Evolutionary conservation across 768 basidiomycete genomes (phyloP).

Genomic region (Leccinum variicolor): DNA sequence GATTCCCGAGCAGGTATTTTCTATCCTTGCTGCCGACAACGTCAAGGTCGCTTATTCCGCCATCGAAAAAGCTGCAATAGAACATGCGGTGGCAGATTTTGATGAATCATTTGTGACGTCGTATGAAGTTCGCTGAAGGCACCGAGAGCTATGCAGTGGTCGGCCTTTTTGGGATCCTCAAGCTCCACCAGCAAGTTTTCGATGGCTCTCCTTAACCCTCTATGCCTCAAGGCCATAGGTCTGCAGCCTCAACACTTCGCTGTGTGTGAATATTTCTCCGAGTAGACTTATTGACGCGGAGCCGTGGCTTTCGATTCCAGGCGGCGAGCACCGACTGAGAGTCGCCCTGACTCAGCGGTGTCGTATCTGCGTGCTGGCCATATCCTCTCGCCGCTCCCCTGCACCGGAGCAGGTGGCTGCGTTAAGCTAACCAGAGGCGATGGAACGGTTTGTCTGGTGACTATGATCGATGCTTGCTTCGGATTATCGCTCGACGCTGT

Average conservation of each 20-base stretch:
- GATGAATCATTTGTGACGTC: conserved; percentile 84
- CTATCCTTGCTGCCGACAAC: no score
- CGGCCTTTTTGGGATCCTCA: conserved; percentile 90
- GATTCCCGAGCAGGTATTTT: no score
- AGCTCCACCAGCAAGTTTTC: conserved; percentile 67
- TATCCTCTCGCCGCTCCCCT: conserved; percentile 52
- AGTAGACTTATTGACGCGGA: conserved; percentile 20
- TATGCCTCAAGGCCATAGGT: conserved; percentile 81
- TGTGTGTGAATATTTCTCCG: conserved; percentile 96
- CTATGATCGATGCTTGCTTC: not conserved
- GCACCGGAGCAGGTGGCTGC: conserved; percentile 51
- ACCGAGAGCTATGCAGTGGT: conserved; percentile 76
- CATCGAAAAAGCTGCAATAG: conserved; percentile 99
- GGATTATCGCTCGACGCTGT: conserved; percentile 14
- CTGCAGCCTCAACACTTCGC: conserved; percentile 79
- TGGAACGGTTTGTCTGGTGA: conserved; percentile 64
- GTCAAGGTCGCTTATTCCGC: no score
- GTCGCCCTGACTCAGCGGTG: conserved; percentile 66
- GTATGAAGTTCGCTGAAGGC: conserved; percentile 79
- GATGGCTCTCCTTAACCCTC: conserved; percentile 75
- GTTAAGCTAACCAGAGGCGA: conserved; percentile 73
- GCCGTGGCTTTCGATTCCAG: conserved; percentile 51
- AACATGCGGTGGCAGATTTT: conserved; percentile 87
- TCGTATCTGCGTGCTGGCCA: conserved; percentile 56
- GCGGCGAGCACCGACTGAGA: conserved; percentile 44